Evolutionary conservation across 495 filamentous ascomycete species (phyloP).

Genomic region (Aspergillus saccharolyticus): DNA sequence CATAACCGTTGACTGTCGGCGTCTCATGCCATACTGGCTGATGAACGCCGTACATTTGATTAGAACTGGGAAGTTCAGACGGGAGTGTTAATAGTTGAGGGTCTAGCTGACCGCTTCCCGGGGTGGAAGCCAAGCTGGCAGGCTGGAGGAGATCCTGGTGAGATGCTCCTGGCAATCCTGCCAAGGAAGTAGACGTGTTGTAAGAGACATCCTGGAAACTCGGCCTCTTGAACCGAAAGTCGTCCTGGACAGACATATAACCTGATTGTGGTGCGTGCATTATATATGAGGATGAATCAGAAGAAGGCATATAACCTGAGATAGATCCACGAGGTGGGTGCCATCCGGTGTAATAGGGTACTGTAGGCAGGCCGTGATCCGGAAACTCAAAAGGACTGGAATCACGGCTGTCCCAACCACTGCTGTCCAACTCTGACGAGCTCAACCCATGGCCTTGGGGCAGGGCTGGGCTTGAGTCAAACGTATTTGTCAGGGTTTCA

Average conservation of each 20-base stretch:
- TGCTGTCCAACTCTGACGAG: constrained; percentile 26
- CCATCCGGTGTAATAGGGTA: constrained; percentile 29
- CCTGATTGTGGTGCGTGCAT: constrained; percentile 46
- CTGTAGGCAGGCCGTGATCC: constrained; percentile 19
- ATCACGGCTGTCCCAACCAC: constrained; percentile 26
- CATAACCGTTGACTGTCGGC: constrained; percentile 10
- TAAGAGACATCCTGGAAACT: constrained; percentile 31
- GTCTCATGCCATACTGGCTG: constrained; percentile 21
- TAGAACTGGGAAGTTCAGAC: constrained; percentile 3
- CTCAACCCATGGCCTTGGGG: constrained; percentile 23
- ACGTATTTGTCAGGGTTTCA: constrained; percentile 11
- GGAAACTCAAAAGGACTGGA: constrained; percentile 31
- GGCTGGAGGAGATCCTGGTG: constrained; percentile 51
- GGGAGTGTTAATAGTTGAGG: constrained; percentile 39
- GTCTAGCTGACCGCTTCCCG: constrained; percentile 36
- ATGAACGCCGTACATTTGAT: constrained; percentile 11
- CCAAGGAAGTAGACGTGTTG: constrained; percentile 30
- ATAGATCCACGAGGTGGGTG: constrained; percentile 51
- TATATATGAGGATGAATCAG: constrained; percentile 56
- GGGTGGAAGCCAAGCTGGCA: constrained; percentile 19
- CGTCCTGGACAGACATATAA: constrained; percentile 24
- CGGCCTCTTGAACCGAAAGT: constrained; percentile 27
- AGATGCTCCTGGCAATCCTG: constrained; percentile 49
- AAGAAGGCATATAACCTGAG: constrained; percentile 49
- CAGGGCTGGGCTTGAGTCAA: constrained; percentile 20